Conservation (phyloP, 352 stramenopile genomes). For the Pythium rishiriense region DNA sequence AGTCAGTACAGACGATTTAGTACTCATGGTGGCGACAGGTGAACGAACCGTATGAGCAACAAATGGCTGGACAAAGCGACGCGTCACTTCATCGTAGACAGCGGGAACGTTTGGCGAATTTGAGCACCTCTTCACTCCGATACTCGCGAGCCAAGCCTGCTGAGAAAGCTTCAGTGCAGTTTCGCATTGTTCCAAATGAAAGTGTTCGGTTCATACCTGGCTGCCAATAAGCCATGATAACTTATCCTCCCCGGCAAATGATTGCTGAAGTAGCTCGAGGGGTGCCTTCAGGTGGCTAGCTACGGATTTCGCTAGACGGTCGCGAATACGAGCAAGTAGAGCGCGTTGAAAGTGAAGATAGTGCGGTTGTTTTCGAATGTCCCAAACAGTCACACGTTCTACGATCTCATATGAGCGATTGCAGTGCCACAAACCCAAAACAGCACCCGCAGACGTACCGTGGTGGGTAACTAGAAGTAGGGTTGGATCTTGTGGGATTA, state of each 20-base stretch:
- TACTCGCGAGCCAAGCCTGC: background rate
- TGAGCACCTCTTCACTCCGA: background rate
- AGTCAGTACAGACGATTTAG: background rate
- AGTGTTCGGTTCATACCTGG: background rate
- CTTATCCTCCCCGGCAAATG: background rate
- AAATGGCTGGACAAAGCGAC: constrained; percentile 9
- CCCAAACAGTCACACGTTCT: constrained; percentile 46
- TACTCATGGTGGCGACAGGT: background rate
- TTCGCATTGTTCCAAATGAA: background rate
- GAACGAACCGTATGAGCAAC: constrained; percentile 1
- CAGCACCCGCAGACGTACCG: constrained; percentile 44
- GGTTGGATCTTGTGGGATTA: constrained; percentile 12
- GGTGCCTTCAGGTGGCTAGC: background rate
- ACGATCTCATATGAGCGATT: constrained; percentile 16
- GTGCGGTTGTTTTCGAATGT: constrained; percentile 38
- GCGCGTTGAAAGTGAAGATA: constrained; percentile 42
- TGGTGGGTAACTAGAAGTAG: constrained; percentile 17
- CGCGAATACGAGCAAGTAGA: constrained; percentile 44
- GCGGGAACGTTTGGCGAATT: background rate
- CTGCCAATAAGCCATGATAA: background rate
- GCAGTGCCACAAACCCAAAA: background rate
- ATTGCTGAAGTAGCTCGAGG: background rate
- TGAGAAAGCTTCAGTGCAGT: background rate
- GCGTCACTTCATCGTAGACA: constrained; percentile 7
- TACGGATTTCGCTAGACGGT: background rate